A percentile compares a stretch with the other conserved stretches of the same genome.
Evolutionary conservation across 306 rosid genomes (phyloP).

Genomic region (Acmispon strigosus): DNA sequence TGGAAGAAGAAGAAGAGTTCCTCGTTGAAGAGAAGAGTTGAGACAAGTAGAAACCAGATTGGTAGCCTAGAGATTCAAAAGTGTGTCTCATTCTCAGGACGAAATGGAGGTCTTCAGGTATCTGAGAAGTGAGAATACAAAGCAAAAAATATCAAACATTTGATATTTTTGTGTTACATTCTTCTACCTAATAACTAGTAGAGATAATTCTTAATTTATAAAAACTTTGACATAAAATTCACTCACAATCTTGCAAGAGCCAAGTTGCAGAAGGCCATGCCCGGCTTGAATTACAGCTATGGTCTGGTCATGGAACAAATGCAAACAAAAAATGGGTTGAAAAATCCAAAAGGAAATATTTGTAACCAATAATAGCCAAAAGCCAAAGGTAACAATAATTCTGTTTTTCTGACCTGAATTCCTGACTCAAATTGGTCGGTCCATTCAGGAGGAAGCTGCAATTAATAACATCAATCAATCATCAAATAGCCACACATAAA

Average conservation of each 20-base stretch:
- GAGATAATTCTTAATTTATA: background rate
- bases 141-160: constrained; percentile 16
- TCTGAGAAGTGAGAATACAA: constrained; percentile 52
- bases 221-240: too few species aligned
- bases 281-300: constrained; percentile 99
- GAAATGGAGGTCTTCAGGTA: constrained; percentile 93
- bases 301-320: constrained; percentile 49
- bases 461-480: constrained; percentile 43
- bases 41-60: constrained; percentile 88
- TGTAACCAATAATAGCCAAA: background rate
- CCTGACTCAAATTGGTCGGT: constrained; percentile 98
- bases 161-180: background rate
- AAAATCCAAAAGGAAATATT: background rate
- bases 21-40: constrained; percentile 90
- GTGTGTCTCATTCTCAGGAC: constrained; percentile 99
- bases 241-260: constrained; percentile 98
- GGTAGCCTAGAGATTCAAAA: constrained; percentile 95
- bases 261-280: constrained; percentile 97
- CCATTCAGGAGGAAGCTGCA: constrained; percentile 99
- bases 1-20: constrained; percentile 59
- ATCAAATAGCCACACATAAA: constrained; percentile 15
- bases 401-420: constrained; percentile 67
- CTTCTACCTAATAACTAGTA: background rate
- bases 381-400: constrained; percentile 18
- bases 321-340: constrained; percentile 10